A percentile compares a stretch with the other conserved stretches of the same genome.
Conservation (phyloP, 441 rosid species). For the Brassica hybrid region DNA sequence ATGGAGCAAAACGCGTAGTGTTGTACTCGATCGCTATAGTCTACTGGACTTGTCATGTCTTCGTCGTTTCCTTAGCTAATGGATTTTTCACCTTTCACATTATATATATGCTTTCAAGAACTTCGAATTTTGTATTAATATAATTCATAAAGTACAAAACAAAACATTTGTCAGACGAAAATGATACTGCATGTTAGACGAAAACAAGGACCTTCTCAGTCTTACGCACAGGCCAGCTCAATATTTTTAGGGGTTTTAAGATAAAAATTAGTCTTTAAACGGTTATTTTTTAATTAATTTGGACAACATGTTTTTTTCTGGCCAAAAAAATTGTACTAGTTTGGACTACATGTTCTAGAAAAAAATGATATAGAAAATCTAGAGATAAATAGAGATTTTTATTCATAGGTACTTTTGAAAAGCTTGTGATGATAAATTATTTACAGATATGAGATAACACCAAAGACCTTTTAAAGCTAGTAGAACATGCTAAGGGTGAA, state of each 20-base stretch:
- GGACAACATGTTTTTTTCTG: not conserved
- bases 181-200: slow-evolving; percentile 4
- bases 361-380: too few species aligned
- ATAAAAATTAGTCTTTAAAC: not conserved
- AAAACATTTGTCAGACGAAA: slow-evolving; percentile 24
- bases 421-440: too few species aligned
- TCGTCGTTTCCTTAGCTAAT: slow-evolving; percentile 26
- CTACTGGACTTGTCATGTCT: slow-evolving; percentile 39
- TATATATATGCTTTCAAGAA: slow-evolving; percentile 28
- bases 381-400: too few species aligned
- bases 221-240: not conserved
- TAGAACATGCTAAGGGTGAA: too few species aligned
- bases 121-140: slow-evolving; percentile 3
- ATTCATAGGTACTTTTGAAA: too few species aligned
- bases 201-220: not conserved
- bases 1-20: slow-evolving; percentile 42
- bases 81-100: slow-evolving; percentile 38
- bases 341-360: too few species aligned
- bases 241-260: not conserved
- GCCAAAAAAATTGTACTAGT: too few species aligned
- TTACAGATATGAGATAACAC: too few species aligned
- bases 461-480: too few species aligned
- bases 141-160: not conserved
- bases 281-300: not conserved
- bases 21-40: slow-evolving; percentile 14